Evolutionary conservation across 208 protist species (phyloP).

Genomic region (Phytomonas francai): DNA sequence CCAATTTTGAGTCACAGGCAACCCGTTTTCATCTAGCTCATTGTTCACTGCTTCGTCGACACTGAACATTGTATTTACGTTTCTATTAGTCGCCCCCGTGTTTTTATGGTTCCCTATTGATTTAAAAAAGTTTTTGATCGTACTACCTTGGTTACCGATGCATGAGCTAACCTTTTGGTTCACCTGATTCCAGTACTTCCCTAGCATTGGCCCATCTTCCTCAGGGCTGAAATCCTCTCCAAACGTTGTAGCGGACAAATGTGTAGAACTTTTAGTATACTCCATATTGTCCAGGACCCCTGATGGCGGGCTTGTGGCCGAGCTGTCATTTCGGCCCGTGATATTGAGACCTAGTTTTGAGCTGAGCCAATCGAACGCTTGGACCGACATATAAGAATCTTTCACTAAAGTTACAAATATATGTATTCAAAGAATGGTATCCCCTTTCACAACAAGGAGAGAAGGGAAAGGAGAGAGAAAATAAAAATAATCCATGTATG

Average conservation of each 20-base stretch:
- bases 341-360: conserved; percentile 80
- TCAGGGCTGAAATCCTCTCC: background rate
- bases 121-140: background rate
- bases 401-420: background rate
- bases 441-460: background rate
- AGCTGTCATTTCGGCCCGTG: conserved; percentile 17
- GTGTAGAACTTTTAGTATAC: conserved; percentile 4
- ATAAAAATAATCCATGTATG: conserved; percentile 5
- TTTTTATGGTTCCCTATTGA: background rate
- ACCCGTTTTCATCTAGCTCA: conserved; percentile 74
- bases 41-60: conserved; percentile 21
- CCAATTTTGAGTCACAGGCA: conserved; percentile 76
- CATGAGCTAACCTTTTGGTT: background rate
- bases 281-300: background rate
- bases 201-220: background rate
- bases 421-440: background rate
- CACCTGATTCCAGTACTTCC: conserved; percentile 3
- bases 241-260: background rate
- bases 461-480: conserved; percentile 7
- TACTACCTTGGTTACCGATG: background rate
- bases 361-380: conserved; percentile 65
- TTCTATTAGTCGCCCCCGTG: background rate
- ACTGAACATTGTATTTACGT: background rate
- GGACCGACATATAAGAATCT: conserved; percentile 39
- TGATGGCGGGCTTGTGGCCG: conserved; percentile 10